Base-by-base conservation (phyloP, 2,329 filamentous ascomycete species). In the Cladosporium cucumerinum region DNA sequence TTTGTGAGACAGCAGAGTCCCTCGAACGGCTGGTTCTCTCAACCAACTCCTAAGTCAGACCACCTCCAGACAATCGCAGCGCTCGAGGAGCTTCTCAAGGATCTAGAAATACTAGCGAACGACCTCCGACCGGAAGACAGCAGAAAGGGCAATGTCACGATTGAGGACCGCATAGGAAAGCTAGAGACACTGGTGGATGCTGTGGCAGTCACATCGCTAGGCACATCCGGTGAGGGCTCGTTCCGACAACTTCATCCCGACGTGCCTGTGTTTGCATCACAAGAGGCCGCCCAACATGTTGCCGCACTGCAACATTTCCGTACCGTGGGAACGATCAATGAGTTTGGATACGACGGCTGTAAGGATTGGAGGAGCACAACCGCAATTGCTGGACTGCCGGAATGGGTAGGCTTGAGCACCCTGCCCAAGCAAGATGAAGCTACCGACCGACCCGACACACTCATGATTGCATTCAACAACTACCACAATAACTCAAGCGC, bases 121-220 rank as follows among this genome's bases (percentile, higher is more conserved):
- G 69, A 73, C 32, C 23, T 72, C 21, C 67, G 69, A 26, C 25
- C 66, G 64, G 72, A 63, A 68, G 63, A 57, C 63, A 69, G 55
- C 68, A 57, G 59, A 66, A 64, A 66, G 43, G 67, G 63, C 7
- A 66, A 65, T 46, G 23, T 21, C 25, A 5, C 25, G 36, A 18
- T 23, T 7, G 49, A 55, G n/a, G 34, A 55, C 26, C 34, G 43
- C 1, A n/a, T 68, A 57, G 61, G 62, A 57, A 26, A 34, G 16
- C 34, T 62, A n/a, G 49, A 62, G 11, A 62, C 60, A 16, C 78
- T 80, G 54, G 82, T 89, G 34, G 87, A 89, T 72, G 83, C 78
- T 2, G 85, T 89, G 2, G 80, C 81, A 25, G 79, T 89, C 30
- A 85, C 82, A 16, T 90, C 89, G 69, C 89, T 87, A 0, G 86